Conservation (phyloP, 2,329 filamentous ascomycete genomes). For the Blumeria hordei region DNA sequence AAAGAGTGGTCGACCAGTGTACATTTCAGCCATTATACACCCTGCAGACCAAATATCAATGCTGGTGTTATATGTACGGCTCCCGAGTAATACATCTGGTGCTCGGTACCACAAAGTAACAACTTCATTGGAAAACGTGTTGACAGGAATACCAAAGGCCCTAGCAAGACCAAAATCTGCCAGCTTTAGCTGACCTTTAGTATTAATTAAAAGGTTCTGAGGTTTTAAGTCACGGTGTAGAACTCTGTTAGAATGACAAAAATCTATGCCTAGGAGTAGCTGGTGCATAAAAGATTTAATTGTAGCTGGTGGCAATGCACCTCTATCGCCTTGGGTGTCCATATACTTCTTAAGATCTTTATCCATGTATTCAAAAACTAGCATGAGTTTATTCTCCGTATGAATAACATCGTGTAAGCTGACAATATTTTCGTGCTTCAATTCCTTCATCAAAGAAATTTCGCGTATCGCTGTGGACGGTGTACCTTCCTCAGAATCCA, state of each 20-base stretch:
- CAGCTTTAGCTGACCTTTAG: conserved; percentile 70
- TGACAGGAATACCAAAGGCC: conserved; percentile 90
- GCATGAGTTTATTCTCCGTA: conserved; percentile 98
- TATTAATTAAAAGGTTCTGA: conserved; percentile 89
- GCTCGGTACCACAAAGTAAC: conserved; percentile 96
- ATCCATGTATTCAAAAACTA: conserved; percentile 98
- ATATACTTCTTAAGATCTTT: conserved; percentile 97
- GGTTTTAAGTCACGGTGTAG: conserved; percentile 90
- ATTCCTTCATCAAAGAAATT: conserved; percentile 97
- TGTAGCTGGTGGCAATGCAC: conserved; percentile 64
- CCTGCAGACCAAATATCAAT: conserved; percentile 99
- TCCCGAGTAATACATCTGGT: conserved; percentile 81
- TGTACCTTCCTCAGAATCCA: conserved; percentile 94
- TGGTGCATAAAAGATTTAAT: conserved; percentile 99
- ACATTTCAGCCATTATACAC: conserved; percentile 99
- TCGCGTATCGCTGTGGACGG: conserved; percentile 93
- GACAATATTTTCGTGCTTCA: conserved; percentile 97
- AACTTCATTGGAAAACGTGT: conserved; percentile 95
- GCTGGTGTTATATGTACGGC: conserved; percentile 94
- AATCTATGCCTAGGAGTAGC: conserved; percentile 81
- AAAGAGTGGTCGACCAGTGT: conserved; percentile 83
- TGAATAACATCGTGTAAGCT: conserved; percentile 96
- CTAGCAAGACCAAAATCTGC: conserved; percentile 86
- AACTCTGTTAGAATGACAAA: conserved; percentile 93
- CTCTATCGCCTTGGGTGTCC: conserved; percentile 76